A percentile compares a stretch with the other conserved stretches of the same genome.
These are phyloP conservation scores for Phytopythium cucurbitacearum DNA, from an alignment of 352 stramenopile species.

Conservation along the genomic window DNA sequence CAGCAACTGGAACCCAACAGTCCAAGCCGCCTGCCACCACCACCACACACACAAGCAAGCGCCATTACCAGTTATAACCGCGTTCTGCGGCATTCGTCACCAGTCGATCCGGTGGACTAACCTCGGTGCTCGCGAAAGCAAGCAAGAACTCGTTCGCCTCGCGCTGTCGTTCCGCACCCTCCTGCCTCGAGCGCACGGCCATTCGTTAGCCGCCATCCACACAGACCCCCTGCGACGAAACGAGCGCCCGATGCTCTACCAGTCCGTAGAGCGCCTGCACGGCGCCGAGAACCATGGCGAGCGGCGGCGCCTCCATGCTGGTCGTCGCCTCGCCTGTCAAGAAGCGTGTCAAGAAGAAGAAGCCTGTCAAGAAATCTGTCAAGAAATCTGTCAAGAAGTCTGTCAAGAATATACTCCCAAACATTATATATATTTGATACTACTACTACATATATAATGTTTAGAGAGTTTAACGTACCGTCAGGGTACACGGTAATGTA, in stretches of 20 bases:
- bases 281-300: conserved; percentile 46
- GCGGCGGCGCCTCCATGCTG: conserved; percentile 20
- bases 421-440: no score
- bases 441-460: no score
- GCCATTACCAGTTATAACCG: conserved; percentile 1
- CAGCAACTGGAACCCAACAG: conserved; percentile 41
- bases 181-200: conserved; percentile 16
- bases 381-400: neutral
- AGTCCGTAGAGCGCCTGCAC: conserved; percentile 61
- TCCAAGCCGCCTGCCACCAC: conserved; percentile 32
- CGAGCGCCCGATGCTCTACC: conserved; percentile 22
- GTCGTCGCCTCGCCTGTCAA: neutral
- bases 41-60: neutral
- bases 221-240: neutral
- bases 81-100: neutral
- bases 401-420: no score
- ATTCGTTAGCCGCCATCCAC: neutral
- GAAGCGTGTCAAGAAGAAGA: neutral
- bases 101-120: conserved; percentile 2
- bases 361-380: neutral
- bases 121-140: conserved; percentile 43
- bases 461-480: no score
- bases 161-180: conserved; percentile 54
- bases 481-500: neutral
- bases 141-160: conserved; percentile 69